Evolutionary conservation across 805 yeast species (phyloP), one percentile per base, ranked within the genome.

Genomic region (Wickerhamomyces bovis): DNA sequence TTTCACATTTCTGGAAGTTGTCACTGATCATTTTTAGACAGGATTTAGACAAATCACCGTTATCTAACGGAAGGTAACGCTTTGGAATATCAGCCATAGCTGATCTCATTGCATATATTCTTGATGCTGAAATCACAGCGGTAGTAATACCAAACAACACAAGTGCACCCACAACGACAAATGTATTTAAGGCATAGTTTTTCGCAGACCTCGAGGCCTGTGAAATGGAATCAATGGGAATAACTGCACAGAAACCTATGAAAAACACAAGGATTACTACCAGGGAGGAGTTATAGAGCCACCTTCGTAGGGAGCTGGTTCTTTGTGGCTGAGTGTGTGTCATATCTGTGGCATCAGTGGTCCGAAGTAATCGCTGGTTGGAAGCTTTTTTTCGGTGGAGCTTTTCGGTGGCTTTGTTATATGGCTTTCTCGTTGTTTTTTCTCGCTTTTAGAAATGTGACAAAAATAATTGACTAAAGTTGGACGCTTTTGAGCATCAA

Each of bases 161-260:
- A 56, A 86, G 73, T 7, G 85, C 88, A 40, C 81, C 77, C 8
- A 86, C 79, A 19, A 89, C 87, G 49, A 90, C 87, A 51, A 90
- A 83, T 3, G 92, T 78, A 61, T 89, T 88, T 61, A 87, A 70
- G 1, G 87, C 94, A 55, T 85, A 78, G 49, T 78, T 77, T 12
- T 70, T 69, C 3, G 79, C 70, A 1, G 83, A 72, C 53, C 78
- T 76, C 1, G 77, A 69, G 6, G 81, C 77, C 57, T 77, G 82
- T 1, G 73, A 72, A 49, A 89, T 80, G 26, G 89, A 80, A 64
- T 92, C 97, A 15, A 89, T 77, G 0, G 95, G 95, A 0, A 92
- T 70, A 9, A 85, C 85, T 2, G 86, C 70, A 23, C 81, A 69
- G 46, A 89, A 76, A 0, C 81, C 87, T 19, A 85, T 55, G 45